Evolutionary conservation across 2,329 filamentous ascomycete species (phyloP), one percentile per base, ranked within the genome.

Genomic region (Fusarium chuoi): DNA sequence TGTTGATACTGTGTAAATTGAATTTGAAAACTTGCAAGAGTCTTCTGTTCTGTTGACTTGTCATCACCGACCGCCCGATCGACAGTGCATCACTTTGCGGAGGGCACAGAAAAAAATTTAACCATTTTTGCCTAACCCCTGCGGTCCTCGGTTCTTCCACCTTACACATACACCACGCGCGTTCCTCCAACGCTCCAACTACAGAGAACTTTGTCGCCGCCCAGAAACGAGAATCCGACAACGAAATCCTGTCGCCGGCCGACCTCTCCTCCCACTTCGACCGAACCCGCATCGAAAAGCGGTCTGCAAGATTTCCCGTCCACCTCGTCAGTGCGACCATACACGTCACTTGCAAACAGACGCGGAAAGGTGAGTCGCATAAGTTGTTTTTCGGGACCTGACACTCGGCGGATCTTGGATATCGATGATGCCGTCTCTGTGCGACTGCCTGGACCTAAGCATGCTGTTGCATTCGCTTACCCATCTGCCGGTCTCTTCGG

Each of bases 171-270:
- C 59, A 69, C 58, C 42, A 57, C 24, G 41, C 67, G 66, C 66
- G 49, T 44, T 52, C 51, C 58, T 26, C 18, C 48, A 61, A 55
- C 51, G 39, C 58, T 62, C 62, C 41, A 60, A 28, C 60, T 69
- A 48, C 64, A 56, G 44, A 57, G 65, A 46, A 51, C 62, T 62
- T 55, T 42, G 66, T 68, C 65, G 64, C 66, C 51, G 46, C 36
- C 49, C 56, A 46, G 48, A 59, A 62, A 14, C 30, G 14, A 59
- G 56, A 28, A 60, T 42, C 15, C 61, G 67, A 74, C 68, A 70
- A 36, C 65, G 54, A 57, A 41, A 67, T 75, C 49, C 75, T 65
- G 77, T 78, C 77, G 77, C 77, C 60, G 77, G 77, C 67, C 77
- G 77, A 78, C 77, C 60, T 74, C 49, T 55, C 62, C 57, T 71